Conservation (phyloP, 768 basidiomycete species). For the Boletus coccyginus region DNA sequence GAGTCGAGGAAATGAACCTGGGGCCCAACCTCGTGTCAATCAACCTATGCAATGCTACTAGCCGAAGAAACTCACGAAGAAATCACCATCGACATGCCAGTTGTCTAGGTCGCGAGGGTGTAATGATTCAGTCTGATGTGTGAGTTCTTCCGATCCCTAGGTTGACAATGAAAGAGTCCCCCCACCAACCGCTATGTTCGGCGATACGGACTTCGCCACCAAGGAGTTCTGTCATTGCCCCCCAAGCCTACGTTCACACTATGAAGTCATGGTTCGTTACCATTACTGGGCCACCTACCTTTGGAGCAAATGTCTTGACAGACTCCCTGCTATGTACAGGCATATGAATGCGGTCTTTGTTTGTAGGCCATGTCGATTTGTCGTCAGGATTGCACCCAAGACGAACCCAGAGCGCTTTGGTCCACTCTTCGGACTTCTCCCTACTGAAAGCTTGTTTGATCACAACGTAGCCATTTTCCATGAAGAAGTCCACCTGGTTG, state of each 20-base stretch:
- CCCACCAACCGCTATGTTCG: slow-evolving; percentile 3
- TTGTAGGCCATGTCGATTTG: slow-evolving; percentile 48
- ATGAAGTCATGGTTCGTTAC: neutral
- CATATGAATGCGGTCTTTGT: slow-evolving; percentile 53
- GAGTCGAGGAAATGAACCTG: slow-evolving; percentile 13
- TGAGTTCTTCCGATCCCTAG: slow-evolving; percentile 7
- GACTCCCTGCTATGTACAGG: slow-evolving; percentile 42
- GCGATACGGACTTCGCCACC: slow-evolving; percentile 1
- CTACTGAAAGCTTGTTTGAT: slow-evolving; percentile 53
- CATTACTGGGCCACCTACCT: slow-evolving; percentile 29
- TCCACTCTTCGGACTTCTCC: slow-evolving; percentile 47
- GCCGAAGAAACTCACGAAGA: neutral
- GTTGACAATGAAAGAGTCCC: slow-evolving; percentile 8
- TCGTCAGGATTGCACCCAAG: slow-evolving; percentile 52
- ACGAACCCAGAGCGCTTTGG: slow-evolving; percentile 50
- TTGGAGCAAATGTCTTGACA: slow-evolving; percentile 52
- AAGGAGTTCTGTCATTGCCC: slow-evolving; percentile 5
- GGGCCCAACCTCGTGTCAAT: neutral
- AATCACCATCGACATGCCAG: slow-evolving; percentile 4
- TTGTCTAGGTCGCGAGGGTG: slow-evolving; percentile 1
- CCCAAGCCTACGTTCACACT: neutral
- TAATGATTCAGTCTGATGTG: neutral
- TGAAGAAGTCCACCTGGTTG: slow-evolving; percentile 52
- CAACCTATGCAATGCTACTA: neutral
- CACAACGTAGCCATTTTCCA: slow-evolving; percentile 54